Conservation (phyloP, 2,329 filamentous ascomycete species). For the Chaetomium sp. region DNA sequence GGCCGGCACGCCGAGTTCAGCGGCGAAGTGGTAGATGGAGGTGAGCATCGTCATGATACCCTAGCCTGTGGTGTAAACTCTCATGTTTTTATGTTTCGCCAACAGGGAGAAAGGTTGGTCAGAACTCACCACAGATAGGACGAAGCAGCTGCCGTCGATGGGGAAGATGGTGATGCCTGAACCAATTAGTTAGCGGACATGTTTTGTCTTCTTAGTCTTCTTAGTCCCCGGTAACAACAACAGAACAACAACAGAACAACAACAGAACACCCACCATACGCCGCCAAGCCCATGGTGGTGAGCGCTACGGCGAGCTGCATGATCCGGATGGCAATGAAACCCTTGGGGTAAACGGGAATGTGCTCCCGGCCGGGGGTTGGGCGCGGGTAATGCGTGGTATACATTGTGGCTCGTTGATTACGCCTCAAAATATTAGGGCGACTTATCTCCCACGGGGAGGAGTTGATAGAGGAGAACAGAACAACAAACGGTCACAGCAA, state of each 20-base stretch:
- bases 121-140: constrained; percentile 37
- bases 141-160: constrained; percentile 32
- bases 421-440: too few species aligned
- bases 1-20: constrained; percentile 34
- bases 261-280: constrained; percentile 31
- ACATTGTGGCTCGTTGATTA: neutral
- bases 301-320: constrained; percentile 41
- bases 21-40: constrained; percentile 41
- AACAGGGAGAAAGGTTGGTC: constrained; percentile 4
- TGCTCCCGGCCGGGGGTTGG: constrained; percentile 36
- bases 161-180: constrained; percentile 18
- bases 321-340: constrained; percentile 39
- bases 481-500: too few species aligned
- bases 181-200: neutral
- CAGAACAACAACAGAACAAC: constrained; percentile 17
- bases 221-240: constrained; percentile 12
- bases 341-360: constrained; percentile 39
- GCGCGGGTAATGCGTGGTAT: constrained; percentile 6
- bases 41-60: constrained; percentile 37
- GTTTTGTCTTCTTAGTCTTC: neutral
- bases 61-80: constrained; percentile 25
- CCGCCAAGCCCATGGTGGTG: constrained; percentile 40
- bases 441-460: too few species aligned
- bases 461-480: too few species aligned
- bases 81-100: neutral